Evolutionary conservation across 2,329 filamentous ascomycete species (phyloP).

Genomic region (Apiospora hydei): DNA sequence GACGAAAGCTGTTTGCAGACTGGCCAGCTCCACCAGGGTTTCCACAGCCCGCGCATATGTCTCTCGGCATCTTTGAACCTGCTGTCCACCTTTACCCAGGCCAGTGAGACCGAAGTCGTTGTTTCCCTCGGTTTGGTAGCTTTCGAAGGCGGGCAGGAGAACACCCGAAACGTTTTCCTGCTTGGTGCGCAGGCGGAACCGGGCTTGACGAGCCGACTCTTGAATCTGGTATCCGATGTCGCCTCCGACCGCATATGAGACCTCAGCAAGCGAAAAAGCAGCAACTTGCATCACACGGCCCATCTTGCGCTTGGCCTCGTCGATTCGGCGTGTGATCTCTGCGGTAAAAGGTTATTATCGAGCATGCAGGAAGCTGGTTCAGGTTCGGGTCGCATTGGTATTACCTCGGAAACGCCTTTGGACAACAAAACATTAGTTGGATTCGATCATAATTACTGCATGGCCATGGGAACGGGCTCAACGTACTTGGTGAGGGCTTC

Average conservation of each 20-base stretch:
- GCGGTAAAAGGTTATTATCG: conserved; percentile 28
- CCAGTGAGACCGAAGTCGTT: conserved; percentile 97
- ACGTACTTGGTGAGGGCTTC: conserved; percentile 98
- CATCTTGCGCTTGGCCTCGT: conserved; percentile 99
- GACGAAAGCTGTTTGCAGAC: conserved; percentile 96
- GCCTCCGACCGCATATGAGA: conserved; percentile 95
- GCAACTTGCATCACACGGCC: conserved; percentile 99
- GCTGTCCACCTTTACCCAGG: conserved; percentile 94
- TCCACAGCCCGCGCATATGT: conserved; percentile 96
- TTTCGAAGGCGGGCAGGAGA: conserved; percentile 91
- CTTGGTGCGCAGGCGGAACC: conserved; percentile 91
- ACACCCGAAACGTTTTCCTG: conserved; percentile 99
- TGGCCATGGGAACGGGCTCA: no score
- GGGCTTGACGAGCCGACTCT: conserved; percentile 90
- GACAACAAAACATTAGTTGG: conserved; percentile 28
- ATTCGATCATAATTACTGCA: no score
- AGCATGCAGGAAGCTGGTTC: conserved; percentile 20
- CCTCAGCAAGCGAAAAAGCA: conserved; percentile 95
- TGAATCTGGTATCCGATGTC: conserved; percentile 97
- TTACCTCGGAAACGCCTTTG: conserved; percentile 86
- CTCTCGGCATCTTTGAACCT: conserved; percentile 93
- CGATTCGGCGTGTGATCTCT: conserved; percentile 97
- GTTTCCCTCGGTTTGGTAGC: conserved; percentile 84
- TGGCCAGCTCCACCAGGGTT: conserved; percentile 92
- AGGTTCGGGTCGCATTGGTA: conserved; percentile 26